These are phyloP conservation scores for Juglanconis sp. DNA, from an alignment of 2,329 filamentous ascomycete genomes.

Conservation along the genomic window DNA sequence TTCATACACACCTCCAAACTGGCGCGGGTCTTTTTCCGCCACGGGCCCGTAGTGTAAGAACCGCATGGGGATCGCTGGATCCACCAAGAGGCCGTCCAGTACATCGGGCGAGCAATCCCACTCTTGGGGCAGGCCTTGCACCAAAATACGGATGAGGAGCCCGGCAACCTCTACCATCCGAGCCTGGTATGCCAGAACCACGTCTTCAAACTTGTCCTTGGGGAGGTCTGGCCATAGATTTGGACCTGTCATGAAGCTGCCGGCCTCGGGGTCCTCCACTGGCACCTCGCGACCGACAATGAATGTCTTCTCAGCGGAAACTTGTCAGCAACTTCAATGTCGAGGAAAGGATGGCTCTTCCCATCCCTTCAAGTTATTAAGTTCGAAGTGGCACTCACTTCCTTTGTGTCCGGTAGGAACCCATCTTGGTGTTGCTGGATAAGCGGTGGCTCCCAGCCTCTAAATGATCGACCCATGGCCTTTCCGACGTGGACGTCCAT, in stretches of 20 bases:
- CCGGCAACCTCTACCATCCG: conserved; percentile 27
- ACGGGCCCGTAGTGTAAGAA: conserved; percentile 27
- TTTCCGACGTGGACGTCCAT: conserved; percentile 26
- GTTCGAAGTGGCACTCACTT: background rate
- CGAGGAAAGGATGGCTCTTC: background rate
- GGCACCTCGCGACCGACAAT: conserved; percentile 25
- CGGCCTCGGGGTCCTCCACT: conserved; percentile 24
- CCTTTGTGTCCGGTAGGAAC: conserved; percentile 27
- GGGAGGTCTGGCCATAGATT: conserved; percentile 28
- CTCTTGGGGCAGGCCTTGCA: conserved; percentile 22
- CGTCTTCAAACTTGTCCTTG: conserved; percentile 24
- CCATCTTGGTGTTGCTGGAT: conserved; percentile 26
- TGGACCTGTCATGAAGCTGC: conserved; percentile 28
- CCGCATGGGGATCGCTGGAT: conserved; percentile 23
- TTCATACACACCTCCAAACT: conserved; percentile 21
- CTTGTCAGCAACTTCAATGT: background rate
- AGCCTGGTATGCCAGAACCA: conserved; percentile 27
- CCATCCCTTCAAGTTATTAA: background rate
- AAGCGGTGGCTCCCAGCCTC: conserved; percentile 27
- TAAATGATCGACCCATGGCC: conserved; percentile 25
- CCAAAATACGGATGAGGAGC: conserved; percentile 24
- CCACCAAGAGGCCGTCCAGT: conserved; percentile 21
- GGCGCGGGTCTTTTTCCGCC: conserved; percentile 20
- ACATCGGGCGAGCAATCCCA: conserved; percentile 22
- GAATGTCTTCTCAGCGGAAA: conserved; percentile 19